These are phyloP conservation scores for Magnusiomyces suaveolens DNA, from an alignment of 1,139 yeast genomes.

Conservation along the genomic window DNA sequence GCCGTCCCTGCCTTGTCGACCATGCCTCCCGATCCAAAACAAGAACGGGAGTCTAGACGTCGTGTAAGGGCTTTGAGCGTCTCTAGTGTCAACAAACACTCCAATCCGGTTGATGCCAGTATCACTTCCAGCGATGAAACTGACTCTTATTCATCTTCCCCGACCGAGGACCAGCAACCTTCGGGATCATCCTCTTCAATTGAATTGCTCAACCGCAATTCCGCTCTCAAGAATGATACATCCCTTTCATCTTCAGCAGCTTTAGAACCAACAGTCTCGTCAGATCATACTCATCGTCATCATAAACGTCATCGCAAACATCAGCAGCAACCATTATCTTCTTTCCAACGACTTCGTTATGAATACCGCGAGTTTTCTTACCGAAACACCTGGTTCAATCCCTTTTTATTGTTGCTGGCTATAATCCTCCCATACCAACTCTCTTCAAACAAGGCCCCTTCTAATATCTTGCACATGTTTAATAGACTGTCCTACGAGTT, in stretches of 20 bases:
- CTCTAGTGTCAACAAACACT: background rate
- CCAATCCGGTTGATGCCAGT: background rate
- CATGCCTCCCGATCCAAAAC: constrained; percentile 27
- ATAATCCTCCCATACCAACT: constrained; percentile 30
- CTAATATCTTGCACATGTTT: constrained; percentile 58
- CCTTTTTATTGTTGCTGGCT: constrained; percentile 38
- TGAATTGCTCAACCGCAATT: background rate
- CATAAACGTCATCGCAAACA: background rate
- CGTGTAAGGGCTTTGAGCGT: constrained; percentile 31
- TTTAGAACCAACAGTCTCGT: background rate
- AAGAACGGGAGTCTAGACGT: constrained; percentile 27
- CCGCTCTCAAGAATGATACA: background rate
- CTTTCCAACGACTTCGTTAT: constrained; percentile 36
- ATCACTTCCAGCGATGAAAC: background rate
- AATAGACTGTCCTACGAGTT: constrained; percentile 57
- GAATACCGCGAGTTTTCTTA: constrained; percentile 52
- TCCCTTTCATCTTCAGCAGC: background rate
- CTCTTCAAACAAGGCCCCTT: constrained; percentile 38
- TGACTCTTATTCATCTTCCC: background rate
- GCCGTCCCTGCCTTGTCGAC: constrained; percentile 33
- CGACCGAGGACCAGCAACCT: background rate
- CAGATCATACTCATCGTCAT: background rate
- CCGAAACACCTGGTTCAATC: constrained; percentile 74
- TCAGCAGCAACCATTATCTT: constrained; percentile 1
- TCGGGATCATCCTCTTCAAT: background rate